Base-by-base conservation (phyloP, 495 filamentous ascomycete genomes). In the Penicillium argentinense region DNA sequence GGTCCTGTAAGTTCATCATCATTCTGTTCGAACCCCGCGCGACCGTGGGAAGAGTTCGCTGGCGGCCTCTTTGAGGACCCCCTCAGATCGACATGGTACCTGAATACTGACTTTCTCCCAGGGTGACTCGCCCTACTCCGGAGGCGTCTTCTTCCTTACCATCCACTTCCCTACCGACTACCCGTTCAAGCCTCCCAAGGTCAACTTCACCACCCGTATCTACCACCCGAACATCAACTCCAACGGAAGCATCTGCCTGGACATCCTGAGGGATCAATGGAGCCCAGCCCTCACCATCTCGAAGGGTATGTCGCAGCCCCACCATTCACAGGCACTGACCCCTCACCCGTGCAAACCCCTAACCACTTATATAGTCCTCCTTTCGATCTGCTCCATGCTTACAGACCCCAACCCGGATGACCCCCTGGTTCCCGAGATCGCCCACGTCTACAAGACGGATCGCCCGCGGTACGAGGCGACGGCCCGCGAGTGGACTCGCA, bases 171-270 rank as follows among this genome's bases (percentile, higher is more conserved):
- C 93, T 53, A 98, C 93, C 76, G 93, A 98, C 79, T 98, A 98
- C 73, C 93, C 93, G 4, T 98, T 98, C 83, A 98, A 98, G 83
- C 95, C 93, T 29, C 93, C 93, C 43, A 98, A 98, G 82, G 93
- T 98, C 73, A 97, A 97, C 85, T 98, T 98, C 81, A 97, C 89
- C 51, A 98, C 93, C 42, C 85, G 93, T 60, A 97, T 98, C 79
- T 97, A 98, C 68, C 93, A 98, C 78, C 93, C 93, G 62, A 98
- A 98, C 75, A 98, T 98, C 90, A 98, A 98, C 80, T 95, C 90
- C 53, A 98, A 98, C 67, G 93, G 93, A 67, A 96, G 90, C 70
- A 98, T 98, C 74, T 98, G 93, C 72, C 75, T 98, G 60, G 93
- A 98, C 64, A 98, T 98, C 60, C 74, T 98, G 63, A 82, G 93